These are phyloP conservation scores for Ananas comosus DNA, from an alignment of 176 grass and related monocot genomes.

Conservation along the genomic window DNA sequence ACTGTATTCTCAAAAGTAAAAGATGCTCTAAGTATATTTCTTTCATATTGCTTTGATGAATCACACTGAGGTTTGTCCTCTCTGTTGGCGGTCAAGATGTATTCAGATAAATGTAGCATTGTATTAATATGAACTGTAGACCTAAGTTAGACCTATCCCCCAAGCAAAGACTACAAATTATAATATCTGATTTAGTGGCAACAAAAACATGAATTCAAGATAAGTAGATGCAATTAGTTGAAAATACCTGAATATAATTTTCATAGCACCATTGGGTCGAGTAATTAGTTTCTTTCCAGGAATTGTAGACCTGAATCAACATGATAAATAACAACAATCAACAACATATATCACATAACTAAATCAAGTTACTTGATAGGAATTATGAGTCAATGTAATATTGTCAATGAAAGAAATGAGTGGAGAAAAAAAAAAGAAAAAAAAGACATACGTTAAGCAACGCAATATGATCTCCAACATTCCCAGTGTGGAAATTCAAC, in stretches of 20 bases:
- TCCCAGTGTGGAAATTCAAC: slow-evolving; percentile 82
- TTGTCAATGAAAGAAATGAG: not conserved
- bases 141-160: too few species aligned
- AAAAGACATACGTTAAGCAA: slow-evolving; percentile 57
- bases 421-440: slow-evolving; percentile 12
- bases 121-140: too few species aligned
- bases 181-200: not conserved
- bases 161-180: not conserved
- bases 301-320: slow-evolving; percentile 67
- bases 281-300: slow-evolving; percentile 87
- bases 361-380: not conserved
- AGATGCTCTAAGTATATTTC: too few species aligned
- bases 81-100: too few species aligned
- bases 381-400: slow-evolving; percentile 5
- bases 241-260: slow-evolving; percentile 83
- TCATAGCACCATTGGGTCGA: slow-evolving; percentile 97
- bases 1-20: too few species aligned
- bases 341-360: too few species aligned
- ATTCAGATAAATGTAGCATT: too few species aligned
- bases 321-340: slow-evolving; percentile 6
- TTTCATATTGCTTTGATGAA: too few species aligned
- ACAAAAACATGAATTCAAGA: not conserved
- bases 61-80: too few species aligned
- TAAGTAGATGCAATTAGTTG: not conserved
- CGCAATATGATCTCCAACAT: slow-evolving; percentile 86